Evolutionary conservation across 495 filamentous ascomycete genomes (phyloP).

Genomic region (Chaetomium cochliodes): DNA sequence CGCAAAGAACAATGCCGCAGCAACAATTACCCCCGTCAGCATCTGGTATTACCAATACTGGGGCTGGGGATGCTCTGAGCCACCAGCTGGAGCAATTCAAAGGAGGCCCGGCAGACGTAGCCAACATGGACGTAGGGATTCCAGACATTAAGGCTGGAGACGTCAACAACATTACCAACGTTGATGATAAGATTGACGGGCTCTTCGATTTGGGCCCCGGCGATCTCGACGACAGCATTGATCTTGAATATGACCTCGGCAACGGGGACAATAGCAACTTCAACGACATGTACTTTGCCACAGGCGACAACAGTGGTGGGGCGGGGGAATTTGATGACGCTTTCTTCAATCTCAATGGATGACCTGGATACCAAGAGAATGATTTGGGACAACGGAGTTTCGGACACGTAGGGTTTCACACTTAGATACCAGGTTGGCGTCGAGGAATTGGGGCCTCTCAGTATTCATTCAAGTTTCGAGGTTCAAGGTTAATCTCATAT

Average conservation of each 20-base stretch:
- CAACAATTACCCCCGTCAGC: slow-evolving; percentile 11
- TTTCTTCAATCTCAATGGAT: slow-evolving; percentile 23
- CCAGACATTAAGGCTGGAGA: slow-evolving; percentile 14
- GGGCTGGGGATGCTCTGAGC: slow-evolving; percentile 1
- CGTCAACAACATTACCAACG: slow-evolving; percentile 23
- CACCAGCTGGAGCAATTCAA: slow-evolving; percentile 19
- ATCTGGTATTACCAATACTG: neutral
- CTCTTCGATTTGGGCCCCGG: slow-evolving; percentile 40
- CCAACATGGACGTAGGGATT: slow-evolving; percentile 20
- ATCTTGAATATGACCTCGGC: slow-evolving; percentile 37
- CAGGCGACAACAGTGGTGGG: slow-evolving; percentile 36
- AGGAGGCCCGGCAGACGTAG: slow-evolving; percentile 18
- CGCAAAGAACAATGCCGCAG: slow-evolving; percentile 6
- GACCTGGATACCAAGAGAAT: neutral
- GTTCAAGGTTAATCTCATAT: neutral
- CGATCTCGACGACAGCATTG: slow-evolving; percentile 40
- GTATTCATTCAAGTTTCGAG: neutral
- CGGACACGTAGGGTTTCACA: neutral
- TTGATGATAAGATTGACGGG: slow-evolving; percentile 40
- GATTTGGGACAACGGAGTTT: slow-evolving; percentile 2
- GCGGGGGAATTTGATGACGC: slow-evolving; percentile 40
- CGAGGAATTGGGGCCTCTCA: neutral
- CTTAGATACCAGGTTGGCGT: slow-evolving; percentile 2
- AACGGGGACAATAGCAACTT: slow-evolving; percentile 42
- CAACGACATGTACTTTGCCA: slow-evolving; percentile 44